Evolutionary conservation across 371 early-diverging fungal species (phyloP).

Genomic region (Nematocida major): DNA sequence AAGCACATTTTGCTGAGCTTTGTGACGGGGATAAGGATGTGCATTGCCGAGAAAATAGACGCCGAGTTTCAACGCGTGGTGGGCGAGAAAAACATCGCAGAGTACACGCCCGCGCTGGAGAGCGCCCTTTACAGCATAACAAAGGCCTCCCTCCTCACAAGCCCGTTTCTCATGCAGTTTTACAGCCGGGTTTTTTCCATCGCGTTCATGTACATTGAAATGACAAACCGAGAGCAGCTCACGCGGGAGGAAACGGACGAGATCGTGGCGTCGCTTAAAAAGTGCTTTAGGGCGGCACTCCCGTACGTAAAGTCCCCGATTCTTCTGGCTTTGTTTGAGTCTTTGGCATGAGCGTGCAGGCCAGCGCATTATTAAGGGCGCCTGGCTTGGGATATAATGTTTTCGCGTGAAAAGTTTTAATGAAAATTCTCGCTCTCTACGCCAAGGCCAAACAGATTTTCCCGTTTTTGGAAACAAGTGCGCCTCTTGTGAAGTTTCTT

Average conservation of each 20-base stretch:
- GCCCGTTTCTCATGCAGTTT: conserved; percentile 22
- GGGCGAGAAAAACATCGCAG: neutral
- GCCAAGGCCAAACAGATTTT: neutral
- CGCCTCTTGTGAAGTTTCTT: neutral
- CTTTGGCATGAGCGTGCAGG: neutral
- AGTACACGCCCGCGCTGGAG: neutral
- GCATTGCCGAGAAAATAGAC: conserved; percentile 15
- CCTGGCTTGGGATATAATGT: too few relatives aligned
- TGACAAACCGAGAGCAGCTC: conserved; percentile 18
- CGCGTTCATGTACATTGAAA: conserved; percentile 32
- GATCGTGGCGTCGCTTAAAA: neutral
- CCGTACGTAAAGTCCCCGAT: conserved; percentile 32
- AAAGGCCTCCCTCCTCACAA: conserved; percentile 36
- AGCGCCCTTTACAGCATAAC: conserved; percentile 19
- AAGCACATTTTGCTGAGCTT: conserved; percentile 26
- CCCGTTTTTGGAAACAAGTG: neutral
- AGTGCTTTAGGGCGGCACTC: conserved; percentile 3
- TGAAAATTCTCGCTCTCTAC: neutral
- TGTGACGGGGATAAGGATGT: conserved; percentile 37
- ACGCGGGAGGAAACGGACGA: conserved; percentile 5
- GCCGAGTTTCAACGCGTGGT: neutral
- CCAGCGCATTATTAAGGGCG: neutral
- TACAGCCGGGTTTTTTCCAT: conserved; percentile 39
- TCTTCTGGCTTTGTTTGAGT: conserved; percentile 7
- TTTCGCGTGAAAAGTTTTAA: neutral